Conservation (phyloP, 768 basidiomycete genomes). For the Rossbeevera mucosa region DNA sequence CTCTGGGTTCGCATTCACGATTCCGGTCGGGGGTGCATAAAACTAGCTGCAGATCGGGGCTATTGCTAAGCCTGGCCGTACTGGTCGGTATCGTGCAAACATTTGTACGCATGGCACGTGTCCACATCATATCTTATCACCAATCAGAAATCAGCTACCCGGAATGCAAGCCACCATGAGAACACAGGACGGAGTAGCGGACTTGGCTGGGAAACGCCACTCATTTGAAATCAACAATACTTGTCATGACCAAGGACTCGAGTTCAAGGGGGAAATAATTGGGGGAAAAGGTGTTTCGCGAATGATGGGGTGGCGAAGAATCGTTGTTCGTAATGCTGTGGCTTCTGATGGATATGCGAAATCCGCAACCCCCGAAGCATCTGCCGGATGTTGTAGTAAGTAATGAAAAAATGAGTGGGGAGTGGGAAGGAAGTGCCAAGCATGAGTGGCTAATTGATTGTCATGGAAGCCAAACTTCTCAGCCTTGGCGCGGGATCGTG, state of each 20-base stretch:
- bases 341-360: conserved; percentile 9
- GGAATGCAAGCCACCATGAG: neutral
- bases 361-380: conserved; percentile 6
- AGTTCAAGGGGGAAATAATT: neutral
- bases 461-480: conserved; percentile 9
- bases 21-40: neutral
- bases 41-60: neutral
- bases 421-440: conserved; percentile 6
- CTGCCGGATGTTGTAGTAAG: neutral
- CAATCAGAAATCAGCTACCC: neutral
- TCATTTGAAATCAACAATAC: neutral
- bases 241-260: neutral
- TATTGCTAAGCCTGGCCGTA: neutral
- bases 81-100: no score
- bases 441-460: conserved; percentile 12
- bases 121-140: neutral
- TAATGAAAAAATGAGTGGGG: neutral
- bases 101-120: neutral
- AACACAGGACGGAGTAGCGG: neutral
- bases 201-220: neutral
- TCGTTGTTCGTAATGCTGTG: conserved; percentile 1
- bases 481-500: conserved; percentile 5
- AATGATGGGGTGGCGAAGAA: neutral
- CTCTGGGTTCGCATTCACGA: conserved; percentile 2
- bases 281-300: neutral